phyloP scores from a whole-genome alignment of 129 eudicot genomes.

The Smallanthus sonchifolius region DNA sequence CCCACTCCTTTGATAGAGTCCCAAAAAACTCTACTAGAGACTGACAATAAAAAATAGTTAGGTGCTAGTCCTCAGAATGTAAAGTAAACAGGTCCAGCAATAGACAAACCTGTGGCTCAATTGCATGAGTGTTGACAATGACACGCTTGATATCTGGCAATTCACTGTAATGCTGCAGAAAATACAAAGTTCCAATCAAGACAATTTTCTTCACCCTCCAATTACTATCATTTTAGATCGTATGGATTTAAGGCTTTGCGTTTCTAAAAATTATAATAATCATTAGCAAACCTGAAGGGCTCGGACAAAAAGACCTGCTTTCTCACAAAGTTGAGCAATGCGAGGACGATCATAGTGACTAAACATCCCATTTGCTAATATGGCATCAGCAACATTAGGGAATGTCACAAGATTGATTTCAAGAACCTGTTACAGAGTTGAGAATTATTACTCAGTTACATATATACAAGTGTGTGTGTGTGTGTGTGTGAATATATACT shows the following conservation, averaged over 20 bases:
- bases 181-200: background rate
- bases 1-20: conserved; percentile 96
- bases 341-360: conserved; percentile 98
- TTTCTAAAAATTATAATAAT: background rate
- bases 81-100: background rate
- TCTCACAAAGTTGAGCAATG: conserved; percentile 97
- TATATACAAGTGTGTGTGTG: background rate
- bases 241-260: background rate
- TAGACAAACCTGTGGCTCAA: conserved; percentile 91
- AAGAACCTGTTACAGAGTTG: conserved; percentile 57
- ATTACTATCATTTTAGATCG: background rate
- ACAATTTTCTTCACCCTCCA: background rate
- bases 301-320: conserved; percentile 94
- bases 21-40: conserved; percentile 98
- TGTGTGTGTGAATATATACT: background rate
- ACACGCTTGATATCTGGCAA: conserved; percentile 95
- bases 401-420: conserved; percentile 98
- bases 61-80: conserved; percentile 2
- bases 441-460: conserved; percentile 9
- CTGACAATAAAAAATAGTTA: conserved; percentile 39
- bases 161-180: conserved; percentile 81
- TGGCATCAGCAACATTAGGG: conserved; percentile 99
- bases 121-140: conserved; percentile 98
- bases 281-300: conserved; percentile 75
- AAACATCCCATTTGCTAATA: conserved; percentile 96